Base-by-base conservation (phyloP, 495 filamentous ascomycete species). In the Platismatia glauca region DNA sequence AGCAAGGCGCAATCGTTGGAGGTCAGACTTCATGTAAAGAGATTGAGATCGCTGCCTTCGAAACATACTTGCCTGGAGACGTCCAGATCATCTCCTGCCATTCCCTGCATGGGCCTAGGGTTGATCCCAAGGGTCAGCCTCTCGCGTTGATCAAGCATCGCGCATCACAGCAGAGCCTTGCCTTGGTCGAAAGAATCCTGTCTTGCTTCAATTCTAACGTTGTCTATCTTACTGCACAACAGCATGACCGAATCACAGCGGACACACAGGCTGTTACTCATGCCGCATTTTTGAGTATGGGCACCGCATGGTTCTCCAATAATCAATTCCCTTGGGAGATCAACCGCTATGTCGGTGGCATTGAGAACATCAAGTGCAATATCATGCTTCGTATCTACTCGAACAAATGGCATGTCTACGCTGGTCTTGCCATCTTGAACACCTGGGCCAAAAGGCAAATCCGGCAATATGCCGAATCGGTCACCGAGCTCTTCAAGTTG, bases 281-380 rank as follows among this genome's bases (percentile, higher is more conserved):
- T 75, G 94, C 91, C 12, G 94, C 95, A 20, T 98, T 98, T 72
- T 79, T 98, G 50, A 89, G 85, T 74, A 98, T 98, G 94, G 94
- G 94, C 59, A 91, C 91, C 44, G 94, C 94, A 39, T 98, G 94
- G 94, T 85, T 87, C 66, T 90, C 91, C 29, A 96, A 90, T 72
- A 77, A 85, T 37, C 90, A 97, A 68, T 97, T 96, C 68, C 94
- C 94, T 3, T 98, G 94, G 94, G 94, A 98, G 67, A 84, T 89
- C 53, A 82, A 84, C 9, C 90, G 93, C 62, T 98, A 96, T 77
- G 82, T 95, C 5, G 93, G 94, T 58, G 94, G 95, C 31, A 96
- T 98, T 71, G 94, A 98, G 77, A 98, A 98, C 74, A 90, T 97
- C 71, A 98, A 98, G 77, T 97, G 97, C 75, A 98, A 98, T 74